These are phyloP conservation scores for Trichoderma lentiforme DNA, from an alignment of 2,329 filamentous ascomycete genomes.

Conservation along the genomic window DNA sequence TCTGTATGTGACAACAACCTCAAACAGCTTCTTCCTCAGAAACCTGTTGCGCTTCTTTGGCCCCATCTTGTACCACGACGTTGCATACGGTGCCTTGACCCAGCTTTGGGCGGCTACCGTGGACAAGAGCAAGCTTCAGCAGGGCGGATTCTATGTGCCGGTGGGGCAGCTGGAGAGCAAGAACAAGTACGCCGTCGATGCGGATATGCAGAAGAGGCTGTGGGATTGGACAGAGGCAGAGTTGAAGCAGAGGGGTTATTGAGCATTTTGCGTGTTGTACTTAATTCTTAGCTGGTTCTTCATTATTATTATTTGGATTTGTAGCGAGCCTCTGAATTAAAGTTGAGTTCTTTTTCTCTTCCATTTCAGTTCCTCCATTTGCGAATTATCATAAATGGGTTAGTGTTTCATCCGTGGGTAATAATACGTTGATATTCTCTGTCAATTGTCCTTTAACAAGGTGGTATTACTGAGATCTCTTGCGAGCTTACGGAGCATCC, in stretches of 20 bases:
- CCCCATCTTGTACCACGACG: background rate
- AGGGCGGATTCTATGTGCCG: background rate
- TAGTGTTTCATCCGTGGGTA: background rate
- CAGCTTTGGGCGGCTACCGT: background rate
- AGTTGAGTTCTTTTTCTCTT: background rate
- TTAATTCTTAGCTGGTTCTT: background rate
- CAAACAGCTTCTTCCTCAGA: background rate
- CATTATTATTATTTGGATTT: background rate
- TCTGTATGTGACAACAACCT: slow-evolving; percentile 18
- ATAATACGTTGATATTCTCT: background rate
- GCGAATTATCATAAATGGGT: background rate
- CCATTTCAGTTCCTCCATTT: background rate
- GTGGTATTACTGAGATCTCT: background rate
- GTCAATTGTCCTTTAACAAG: background rate
- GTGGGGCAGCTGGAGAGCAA: background rate
- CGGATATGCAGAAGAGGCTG: background rate
- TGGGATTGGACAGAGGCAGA: slow-evolving; percentile 10
- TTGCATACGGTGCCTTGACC: background rate
- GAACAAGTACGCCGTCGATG: background rate
- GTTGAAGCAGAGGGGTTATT: slow-evolving; percentile 7
- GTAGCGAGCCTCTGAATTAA: background rate
- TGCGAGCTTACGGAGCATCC: background rate
- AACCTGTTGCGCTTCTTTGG: background rate
- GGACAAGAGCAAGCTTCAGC: background rate
- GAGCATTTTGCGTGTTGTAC: background rate